Evolutionary conservation across 129 eudicot genomes (phyloP).

Genomic region (Apium graveolens): DNA sequence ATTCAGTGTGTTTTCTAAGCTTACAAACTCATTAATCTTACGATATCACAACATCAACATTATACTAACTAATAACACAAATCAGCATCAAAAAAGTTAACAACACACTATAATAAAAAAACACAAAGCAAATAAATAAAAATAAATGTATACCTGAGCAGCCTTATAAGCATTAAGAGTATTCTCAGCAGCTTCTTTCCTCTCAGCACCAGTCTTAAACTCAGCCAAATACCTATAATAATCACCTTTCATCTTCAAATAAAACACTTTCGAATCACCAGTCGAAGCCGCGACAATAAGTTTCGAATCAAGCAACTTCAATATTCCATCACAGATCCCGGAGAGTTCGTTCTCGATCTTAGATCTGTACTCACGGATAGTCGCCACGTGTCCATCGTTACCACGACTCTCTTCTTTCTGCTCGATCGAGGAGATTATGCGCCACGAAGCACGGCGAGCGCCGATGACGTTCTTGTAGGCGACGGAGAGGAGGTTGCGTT

Average conservation of each 20-base stretch:
- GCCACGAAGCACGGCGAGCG: constrained; percentile 82
- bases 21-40: neutral
- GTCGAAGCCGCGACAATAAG: constrained; percentile 54
- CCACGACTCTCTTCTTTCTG: constrained; percentile 88
- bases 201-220: constrained; percentile 75
- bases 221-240: constrained; percentile 79
- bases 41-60: neutral
- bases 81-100: neutral
- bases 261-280: constrained; percentile 75
- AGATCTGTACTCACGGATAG: constrained; percentile 74
- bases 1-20: neutral
- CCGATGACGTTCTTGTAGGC: constrained; percentile 94
- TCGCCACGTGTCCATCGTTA: constrained; percentile 63
- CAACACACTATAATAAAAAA: neutral
- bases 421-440: constrained; percentile 86
- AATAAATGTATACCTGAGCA: constrained; percentile 50
- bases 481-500: constrained; percentile 85
- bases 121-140: neutral
- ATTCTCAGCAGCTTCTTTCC: constrained; percentile 84
- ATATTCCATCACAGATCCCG: constrained; percentile 65
- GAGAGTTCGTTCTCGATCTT: constrained; percentile 73
- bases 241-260: constrained; percentile 87
- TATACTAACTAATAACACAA: neutral
- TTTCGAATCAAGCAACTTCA: constrained; percentile 62
- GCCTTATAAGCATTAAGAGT: constrained; percentile 73